These are phyloP conservation scores for Sechiopsis laciniata DNA, from an alignment of 306 rosid genomes.

Conservation along the genomic window DNA sequence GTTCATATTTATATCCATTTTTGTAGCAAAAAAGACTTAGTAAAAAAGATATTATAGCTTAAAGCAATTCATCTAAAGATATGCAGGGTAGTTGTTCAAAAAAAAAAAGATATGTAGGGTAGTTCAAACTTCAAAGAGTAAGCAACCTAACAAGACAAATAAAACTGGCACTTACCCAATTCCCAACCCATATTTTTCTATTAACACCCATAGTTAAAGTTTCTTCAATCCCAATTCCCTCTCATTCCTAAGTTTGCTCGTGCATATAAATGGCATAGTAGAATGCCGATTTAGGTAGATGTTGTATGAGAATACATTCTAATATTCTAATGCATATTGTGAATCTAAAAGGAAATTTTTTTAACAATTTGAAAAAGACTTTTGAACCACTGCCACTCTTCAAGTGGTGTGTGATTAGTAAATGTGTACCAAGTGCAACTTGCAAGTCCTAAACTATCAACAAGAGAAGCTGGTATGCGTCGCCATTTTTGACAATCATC, in stretches of 20 bases:
- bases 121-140: conserved; percentile 11
- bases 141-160: conserved; percentile 3
- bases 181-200: neutral
- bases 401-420: neutral
- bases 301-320: conserved; percentile 4
- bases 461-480: conserved; percentile 80
- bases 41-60: neutral
- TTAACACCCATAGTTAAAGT: neutral
- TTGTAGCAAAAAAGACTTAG: neutral
- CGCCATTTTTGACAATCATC: conserved; percentile 97
- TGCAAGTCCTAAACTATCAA: conserved; percentile 67
- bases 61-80: too few species aligned
- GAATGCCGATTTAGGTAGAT: neutral
- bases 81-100: too few species aligned
- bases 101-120: too few species aligned
- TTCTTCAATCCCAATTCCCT: conserved; percentile 6
- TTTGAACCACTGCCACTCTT: neutral
- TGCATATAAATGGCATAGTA: neutral
- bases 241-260: neutral
- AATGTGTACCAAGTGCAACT: conserved; percentile 71
- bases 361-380: neutral
- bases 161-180: conserved; percentile 2
- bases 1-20: neutral
- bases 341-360: neutral
- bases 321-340: conserved; percentile 9